These are phyloP conservation scores for Populus trichocarpa DNA, from an alignment of 441 rosid genomes.

Conservation along the genomic window DNA sequence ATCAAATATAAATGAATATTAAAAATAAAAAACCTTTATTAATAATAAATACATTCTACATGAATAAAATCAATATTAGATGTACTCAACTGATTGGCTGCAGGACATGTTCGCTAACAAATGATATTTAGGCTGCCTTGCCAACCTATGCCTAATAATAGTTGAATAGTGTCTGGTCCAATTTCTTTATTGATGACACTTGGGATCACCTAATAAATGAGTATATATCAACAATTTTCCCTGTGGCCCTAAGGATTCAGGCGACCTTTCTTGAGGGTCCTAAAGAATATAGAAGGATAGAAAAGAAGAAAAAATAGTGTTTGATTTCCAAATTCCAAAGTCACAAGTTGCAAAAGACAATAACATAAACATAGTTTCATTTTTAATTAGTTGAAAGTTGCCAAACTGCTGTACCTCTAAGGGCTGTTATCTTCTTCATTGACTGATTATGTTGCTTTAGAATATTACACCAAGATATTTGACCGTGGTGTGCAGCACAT, in stretches of 20 bases:
- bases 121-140: background rate
- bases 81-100: too few species aligned
- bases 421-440: background rate
- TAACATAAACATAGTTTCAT: too few species aligned
- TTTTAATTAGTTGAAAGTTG: too few species aligned
- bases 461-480: background rate
- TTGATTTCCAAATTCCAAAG: background rate
- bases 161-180: background rate
- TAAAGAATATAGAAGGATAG: background rate
- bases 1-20: too few species aligned
- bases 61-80: too few species aligned
- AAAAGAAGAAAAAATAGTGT: background rate
- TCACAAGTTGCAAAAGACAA: too few species aligned
- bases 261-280: background rate
- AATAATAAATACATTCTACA: too few species aligned
- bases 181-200: background rate
- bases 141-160: slow-evolving; percentile 20
- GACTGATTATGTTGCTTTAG: background rate
- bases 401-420: background rate
- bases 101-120: too few species aligned
- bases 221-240: background rate
- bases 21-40: too few species aligned
- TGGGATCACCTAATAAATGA: background rate
- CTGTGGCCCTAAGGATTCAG: background rate
- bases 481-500: background rate